Conservation (phyloP, 345 rosid species). For the Citrus unshiu region DNA sequence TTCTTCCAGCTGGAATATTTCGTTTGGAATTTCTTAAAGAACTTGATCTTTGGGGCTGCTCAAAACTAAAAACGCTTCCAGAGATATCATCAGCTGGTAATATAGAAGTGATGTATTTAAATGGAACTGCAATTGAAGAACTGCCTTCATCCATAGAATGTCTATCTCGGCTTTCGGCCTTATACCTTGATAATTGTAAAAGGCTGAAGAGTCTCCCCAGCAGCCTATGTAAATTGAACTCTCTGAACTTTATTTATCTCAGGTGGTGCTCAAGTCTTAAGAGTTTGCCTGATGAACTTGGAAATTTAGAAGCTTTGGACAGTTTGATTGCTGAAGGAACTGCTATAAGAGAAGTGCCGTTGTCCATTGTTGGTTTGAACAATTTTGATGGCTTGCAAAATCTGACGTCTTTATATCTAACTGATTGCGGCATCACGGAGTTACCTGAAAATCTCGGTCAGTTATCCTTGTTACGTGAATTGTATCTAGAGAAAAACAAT, state of each 20-base stretch:
- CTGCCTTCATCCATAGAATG: no score
- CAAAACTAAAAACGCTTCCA: background rate
- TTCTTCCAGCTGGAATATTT: no score
- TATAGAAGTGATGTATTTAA: background rate
- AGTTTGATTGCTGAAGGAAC: no score
- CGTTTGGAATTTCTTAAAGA: no score
- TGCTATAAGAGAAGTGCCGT: no score
- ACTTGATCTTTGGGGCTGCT: background rate
- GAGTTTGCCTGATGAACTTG: background rate
- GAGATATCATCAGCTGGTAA: background rate
- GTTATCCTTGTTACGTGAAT: no score
- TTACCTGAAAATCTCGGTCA: no score
- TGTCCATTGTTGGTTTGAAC: background rate
- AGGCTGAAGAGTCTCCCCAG: no score
- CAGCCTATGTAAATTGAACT: background rate
- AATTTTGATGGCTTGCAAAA: constrained; percentile 16
- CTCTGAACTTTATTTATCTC: background rate
- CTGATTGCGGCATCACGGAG: constrained; percentile 25
- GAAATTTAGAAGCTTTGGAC: no score
- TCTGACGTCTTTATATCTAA: constrained; percentile 22
- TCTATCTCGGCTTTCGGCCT: no score
- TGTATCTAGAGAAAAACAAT: no score
- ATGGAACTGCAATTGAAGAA: background rate
- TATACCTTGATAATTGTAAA: no score
- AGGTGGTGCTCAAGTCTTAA: background rate